phyloP scores from a whole-genome alignment of 352 stramenopile genomes.

The Globisporangium parvum region DNA sequence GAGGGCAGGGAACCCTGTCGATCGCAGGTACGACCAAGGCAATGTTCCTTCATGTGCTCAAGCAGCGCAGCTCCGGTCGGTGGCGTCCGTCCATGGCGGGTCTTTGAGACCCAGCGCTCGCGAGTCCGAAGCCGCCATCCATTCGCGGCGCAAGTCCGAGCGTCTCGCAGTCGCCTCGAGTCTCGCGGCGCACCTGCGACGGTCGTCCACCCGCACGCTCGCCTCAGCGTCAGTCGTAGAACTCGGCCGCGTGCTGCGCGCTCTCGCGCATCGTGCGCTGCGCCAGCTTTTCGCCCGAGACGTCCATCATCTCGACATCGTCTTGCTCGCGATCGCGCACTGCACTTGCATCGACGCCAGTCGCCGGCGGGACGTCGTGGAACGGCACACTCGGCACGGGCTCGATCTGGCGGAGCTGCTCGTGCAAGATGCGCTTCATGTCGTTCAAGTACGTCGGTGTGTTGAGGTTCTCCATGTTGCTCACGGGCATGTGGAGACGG shows the following conservation, averaged over 20 bases:
- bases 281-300: slow-evolving; percentile 41
- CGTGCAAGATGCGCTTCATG: slow-evolving; percentile 88
- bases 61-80: no score
- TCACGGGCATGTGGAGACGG: slow-evolving; percentile 95
- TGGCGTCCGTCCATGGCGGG: no score
- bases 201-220: no score
- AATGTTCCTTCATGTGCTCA: no score
- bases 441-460: slow-evolving; percentile 88
- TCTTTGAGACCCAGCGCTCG: no score
- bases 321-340: slow-evolving; percentile 55
- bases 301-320: slow-evolving; percentile 58
- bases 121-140: no score
- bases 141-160: no score
- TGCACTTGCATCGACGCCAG: slow-evolving; percentile 32
- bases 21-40: no score
- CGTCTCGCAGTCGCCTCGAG: no score
- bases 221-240: no score
- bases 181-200: no score
- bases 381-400: slow-evolving; percentile 96
- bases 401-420: slow-evolving; percentile 94
- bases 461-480: slow-evolving; percentile 98
- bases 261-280: slow-evolving; percentile 48
- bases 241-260: slow-evolving; percentile 59
- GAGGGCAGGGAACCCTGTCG: no score
- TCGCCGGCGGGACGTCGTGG: slow-evolving; percentile 71